phyloP scores from a whole-genome alignment of 2,329 filamentous ascomycete genomes.

The Cladosporium sp. region DNA sequence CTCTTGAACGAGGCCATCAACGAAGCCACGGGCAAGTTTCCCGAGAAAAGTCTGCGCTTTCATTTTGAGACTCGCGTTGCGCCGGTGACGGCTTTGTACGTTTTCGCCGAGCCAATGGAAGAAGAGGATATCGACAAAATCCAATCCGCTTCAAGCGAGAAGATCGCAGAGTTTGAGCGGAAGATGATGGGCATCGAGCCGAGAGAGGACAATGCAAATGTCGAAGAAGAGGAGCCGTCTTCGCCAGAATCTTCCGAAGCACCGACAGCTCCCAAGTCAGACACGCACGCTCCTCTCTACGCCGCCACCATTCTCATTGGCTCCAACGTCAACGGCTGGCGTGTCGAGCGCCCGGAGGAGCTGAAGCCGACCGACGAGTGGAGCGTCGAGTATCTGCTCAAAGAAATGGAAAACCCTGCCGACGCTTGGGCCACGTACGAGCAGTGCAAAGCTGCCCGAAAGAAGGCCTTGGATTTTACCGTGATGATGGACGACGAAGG shows the following conservation, averaged over 20 bases:
- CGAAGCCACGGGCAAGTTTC: slow-evolving; percentile 69
- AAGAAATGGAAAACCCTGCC: slow-evolving; percentile 49
- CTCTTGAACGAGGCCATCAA: slow-evolving; percentile 78
- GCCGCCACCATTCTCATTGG: slow-evolving; percentile 69
- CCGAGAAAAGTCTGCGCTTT: slow-evolving; percentile 47
- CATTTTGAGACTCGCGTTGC: slow-evolving; percentile 44
- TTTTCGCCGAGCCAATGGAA: slow-evolving; percentile 82
- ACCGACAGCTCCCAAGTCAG: slow-evolving; percentile 12
- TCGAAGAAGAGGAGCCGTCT: slow-evolving; percentile 16
- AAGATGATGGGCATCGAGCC: slow-evolving; percentile 30
- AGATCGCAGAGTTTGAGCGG: slow-evolving; percentile 66
- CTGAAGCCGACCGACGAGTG: slow-evolving; percentile 52
- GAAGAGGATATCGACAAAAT: slow-evolving; percentile 67
- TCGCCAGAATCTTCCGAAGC: slow-evolving; percentile 31
- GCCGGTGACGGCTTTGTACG: slow-evolving; percentile 58
- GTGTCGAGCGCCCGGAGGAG: slow-evolving; percentile 56
- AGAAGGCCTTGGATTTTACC: slow-evolving; percentile 36
- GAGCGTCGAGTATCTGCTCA: slow-evolving; percentile 74
- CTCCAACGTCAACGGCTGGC: slow-evolving; percentile 66
- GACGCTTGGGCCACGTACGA: slow-evolving; percentile 53
- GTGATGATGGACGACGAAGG: neutral
- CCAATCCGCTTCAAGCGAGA: slow-evolving; percentile 63
- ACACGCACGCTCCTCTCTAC: slow-evolving; percentile 43
- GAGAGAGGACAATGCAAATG: neutral
- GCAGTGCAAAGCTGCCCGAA: slow-evolving; percentile 54